Evolutionary conservation across 345 rosid genomes (phyloP), one percentile per base, ranked within the genome.

Genomic region (Gossypium ekmanianum): DNA sequence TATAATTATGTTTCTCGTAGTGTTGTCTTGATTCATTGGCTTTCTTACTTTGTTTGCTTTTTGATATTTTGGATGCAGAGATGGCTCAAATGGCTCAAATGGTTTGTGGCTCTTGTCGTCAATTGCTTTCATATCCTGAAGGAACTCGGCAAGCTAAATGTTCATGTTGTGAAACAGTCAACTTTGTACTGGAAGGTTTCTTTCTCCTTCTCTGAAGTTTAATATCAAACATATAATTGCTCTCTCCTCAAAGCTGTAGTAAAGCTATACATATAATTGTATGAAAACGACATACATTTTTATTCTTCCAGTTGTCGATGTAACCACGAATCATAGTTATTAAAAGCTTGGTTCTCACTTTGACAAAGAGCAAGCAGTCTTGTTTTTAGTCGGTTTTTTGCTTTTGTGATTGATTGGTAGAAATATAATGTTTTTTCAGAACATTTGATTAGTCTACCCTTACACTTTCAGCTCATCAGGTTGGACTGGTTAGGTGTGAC

Each of bases 101-200:
- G 97, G 98, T 94, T 48, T 93, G 98, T 82, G 98, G 98, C 75
- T 91, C 94, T 69, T 94, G 98, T 78, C 92, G 89, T 63, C 83
- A 79, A 34, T 81, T 93, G 48, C 96, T 94, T 82, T 79, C 90
- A 52, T 91, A 94, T 86, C 89, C 86, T 54, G 81, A 71, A 79
- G 98, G 98, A 72, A 72, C 88, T 54, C 85, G 77, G 79, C 86
- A 87, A 45, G 94, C 86, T 17, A 80, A 84, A 68, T 94, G 98
- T 76, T 87, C 90, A 0, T 82, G 88, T 39, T 91, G 96, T 80
- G 88, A 87, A 65, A 87, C 87, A 20, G 79, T 83, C 76, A 92
- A 94, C 80, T 83, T 82, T 80, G 98, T 94, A 43, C 88, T 94
- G 13, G 94, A 91, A 92, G 98, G 98, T 94, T 77, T 47, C 67